Base-by-base conservation (phyloP, 2,329 filamentous ascomycete genomes). In the Apiospora phragmitis region DNA sequence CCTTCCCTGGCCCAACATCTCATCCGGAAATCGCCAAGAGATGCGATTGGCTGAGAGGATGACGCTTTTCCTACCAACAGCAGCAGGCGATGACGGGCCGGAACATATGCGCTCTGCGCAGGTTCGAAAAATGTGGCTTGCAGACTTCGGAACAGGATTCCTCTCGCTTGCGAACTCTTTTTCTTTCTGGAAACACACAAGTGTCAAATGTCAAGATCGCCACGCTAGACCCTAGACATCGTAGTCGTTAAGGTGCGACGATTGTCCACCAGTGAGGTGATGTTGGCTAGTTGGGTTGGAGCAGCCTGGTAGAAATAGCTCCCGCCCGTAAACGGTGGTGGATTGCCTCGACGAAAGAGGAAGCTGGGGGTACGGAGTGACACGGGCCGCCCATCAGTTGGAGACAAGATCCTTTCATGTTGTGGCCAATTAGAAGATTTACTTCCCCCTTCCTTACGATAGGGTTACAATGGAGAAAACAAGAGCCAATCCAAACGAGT, bases 251-350 rank as follows among this genome's bases (percentile, higher is more conserved):
- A 59, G 8, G 29, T 32, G 51, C 26, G 16, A 35, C 51, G 51
- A 59, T 59, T 59, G 51, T 59, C 51, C 51, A 59, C 51, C 51
- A 59, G 51, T 59, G 51, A 59, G 12, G 29, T 59, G 49, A 24
- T 51, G 49, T 51, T 29, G 51, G 49, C 29, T 21, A 16, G 49
- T 59, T 21, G 6, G 29, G 29, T 21, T 59, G 29, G 29, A 21
- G 29, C 29, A 32, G 26, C 16, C 9, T n/a, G n/a, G n/a, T n/a
- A n/a, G n/a, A n/a, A n/a, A n/a, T n/a, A n/a, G n/a, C n/a, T n/a
- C n/a, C n/a, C n/a, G n/a, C 49, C 6, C 26, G 7, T 26, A 5
- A 7, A 16, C 51, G 16, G 51, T 59, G 49, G 49, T 55, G 49
- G 49, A 32, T 18, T 8, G 18, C 43, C 21, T 47, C 43, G 43